These are phyloP conservation scores for Pythium oligandrum DNA, from an alignment of 352 stramenopile species.

Conservation along the genomic window DNA sequence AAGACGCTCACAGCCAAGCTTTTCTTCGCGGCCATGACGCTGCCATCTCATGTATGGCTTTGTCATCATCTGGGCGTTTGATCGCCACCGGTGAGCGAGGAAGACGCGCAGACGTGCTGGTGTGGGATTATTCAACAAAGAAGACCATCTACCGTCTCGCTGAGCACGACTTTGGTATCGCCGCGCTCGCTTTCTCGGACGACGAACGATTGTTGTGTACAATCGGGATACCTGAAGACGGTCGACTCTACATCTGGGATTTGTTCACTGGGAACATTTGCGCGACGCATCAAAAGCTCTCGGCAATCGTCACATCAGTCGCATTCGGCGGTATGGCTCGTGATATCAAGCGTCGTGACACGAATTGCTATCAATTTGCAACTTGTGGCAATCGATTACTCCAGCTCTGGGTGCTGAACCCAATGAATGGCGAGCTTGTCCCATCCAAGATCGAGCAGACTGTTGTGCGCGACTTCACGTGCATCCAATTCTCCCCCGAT, in stretches of 20 bases:
- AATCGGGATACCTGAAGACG: constrained; percentile 73
- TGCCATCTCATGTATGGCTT: constrained; percentile 71
- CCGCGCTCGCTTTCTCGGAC: constrained; percentile 85
- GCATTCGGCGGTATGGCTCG: constrained; percentile 80
- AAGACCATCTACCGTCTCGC: constrained; percentile 77
- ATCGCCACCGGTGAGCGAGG: constrained; percentile 85
- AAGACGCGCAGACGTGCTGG: constrained; percentile 77
- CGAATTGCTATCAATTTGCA: constrained; percentile 82
- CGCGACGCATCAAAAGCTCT: constrained; percentile 71
- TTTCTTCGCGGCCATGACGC: constrained; percentile 85
- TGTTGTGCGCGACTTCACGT: constrained; percentile 80
- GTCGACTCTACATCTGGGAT: constrained; percentile 89
- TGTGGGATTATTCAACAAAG: constrained; percentile 84
- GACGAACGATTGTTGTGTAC: constrained; percentile 87
- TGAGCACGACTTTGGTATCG: constrained; percentile 90
- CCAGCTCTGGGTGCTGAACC: constrained; percentile 86
- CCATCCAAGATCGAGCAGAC: constrained; percentile 70
- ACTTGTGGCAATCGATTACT: constrained; percentile 76
- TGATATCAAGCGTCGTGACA: constrained; percentile 90
- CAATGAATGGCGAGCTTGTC: constrained; percentile 68
- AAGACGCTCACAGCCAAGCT: constrained; percentile 75
- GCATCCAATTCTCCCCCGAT: constrained; percentile 76
- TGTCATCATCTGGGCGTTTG: constrained; percentile 70
- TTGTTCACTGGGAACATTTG: constrained; percentile 86
- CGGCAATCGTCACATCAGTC: constrained; percentile 50